Evolutionary conservation across 208 protist species (phyloP).

Genomic region (Acanthamoeba triangularis): DNA sequence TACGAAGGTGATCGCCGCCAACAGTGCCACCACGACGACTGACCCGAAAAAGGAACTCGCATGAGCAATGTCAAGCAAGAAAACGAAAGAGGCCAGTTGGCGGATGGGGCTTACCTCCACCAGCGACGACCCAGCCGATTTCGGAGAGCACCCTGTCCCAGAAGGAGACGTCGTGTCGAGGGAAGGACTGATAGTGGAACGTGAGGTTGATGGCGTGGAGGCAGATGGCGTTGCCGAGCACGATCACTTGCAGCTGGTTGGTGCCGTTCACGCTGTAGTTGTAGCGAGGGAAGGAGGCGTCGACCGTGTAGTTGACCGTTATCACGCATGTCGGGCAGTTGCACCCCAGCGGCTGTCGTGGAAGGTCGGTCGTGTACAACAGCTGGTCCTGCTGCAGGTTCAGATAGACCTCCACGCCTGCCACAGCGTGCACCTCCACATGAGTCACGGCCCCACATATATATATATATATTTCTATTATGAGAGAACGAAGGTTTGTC

Average conservation of each 20-base stretch:
- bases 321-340: conserved; percentile 5
- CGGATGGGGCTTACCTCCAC: neutral
- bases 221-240: conserved; percentile 44
- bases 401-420: conserved; percentile 29
- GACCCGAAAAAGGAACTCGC: neutral
- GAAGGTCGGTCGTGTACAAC: conserved; percentile 10
- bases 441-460: no score
- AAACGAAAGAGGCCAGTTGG: neutral
- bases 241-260: conserved; percentile 55
- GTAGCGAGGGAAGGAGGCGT: neutral
- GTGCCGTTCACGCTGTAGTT: conserved; percentile 56
- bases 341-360: neutral
- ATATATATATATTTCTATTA: no score
- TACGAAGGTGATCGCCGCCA: neutral
- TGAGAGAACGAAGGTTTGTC: neutral
- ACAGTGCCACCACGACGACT: conserved; percentile 8
- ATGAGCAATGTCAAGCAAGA: neutral
- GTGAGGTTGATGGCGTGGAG: conserved; percentile 48
- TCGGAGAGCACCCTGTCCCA: neutral
- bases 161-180: neutral
- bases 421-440: neutral
- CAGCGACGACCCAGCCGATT: conserved; percentile 49
- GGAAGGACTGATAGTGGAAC: neutral
- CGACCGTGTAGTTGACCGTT: conserved; percentile 41
- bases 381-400: conserved; percentile 55